Percentiles rank a stretch among this genome's conserved stretches.
These are phyloP conservation scores for Entomortierella lignicola DNA, from an alignment of 192 early-diverging fungal genomes.

Conservation along the genomic window DNA sequence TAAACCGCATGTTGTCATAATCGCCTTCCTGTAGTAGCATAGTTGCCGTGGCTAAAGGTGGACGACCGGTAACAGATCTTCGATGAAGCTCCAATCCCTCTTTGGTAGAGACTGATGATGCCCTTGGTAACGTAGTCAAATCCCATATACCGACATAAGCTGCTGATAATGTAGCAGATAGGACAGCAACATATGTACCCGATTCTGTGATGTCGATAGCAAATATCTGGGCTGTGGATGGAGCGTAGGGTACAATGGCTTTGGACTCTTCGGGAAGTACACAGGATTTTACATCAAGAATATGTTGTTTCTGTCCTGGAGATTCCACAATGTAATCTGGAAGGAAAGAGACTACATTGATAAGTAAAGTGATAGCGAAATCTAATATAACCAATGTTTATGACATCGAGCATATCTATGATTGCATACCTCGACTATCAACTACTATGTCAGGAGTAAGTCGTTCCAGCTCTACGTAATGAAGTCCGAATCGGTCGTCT, in stretches of 20 bases:
- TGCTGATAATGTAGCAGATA: slow-evolving; percentile 4
- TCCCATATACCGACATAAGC: slow-evolving; percentile 13
- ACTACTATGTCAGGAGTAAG: not conserved
- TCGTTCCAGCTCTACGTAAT: slow-evolving; percentile 12
- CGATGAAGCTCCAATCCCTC: not conserved
- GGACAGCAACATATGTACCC: not conserved
- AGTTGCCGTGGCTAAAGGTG: not conserved
- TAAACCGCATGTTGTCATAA: slow-evolving; percentile 4
- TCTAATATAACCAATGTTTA: too few relatives aligned
- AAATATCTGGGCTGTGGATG: slow-evolving; percentile 9
- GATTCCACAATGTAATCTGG: slow-evolving; percentile 18
- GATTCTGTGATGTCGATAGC: slow-evolving; percentile 6
- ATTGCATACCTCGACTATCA: not conserved
- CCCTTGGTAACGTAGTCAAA: not conserved
- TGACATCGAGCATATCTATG: not conserved
- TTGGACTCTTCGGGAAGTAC: not conserved
- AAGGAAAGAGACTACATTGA: not conserved
- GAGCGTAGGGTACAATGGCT: not conserved
- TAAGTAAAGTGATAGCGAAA: too few relatives aligned
- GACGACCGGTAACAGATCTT: not conserved
- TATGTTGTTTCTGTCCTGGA: not conserved
- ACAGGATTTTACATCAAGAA: slow-evolving; percentile 9
- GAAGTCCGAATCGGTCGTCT: slow-evolving; percentile 1
- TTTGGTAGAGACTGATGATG: not conserved
- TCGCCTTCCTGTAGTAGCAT: slow-evolving; percentile 6